Percentiles rank a stretch among this genome's conserved stretches.
Conservation (phyloP, 1,284 basidiomycete species). For the Lentinula novae-zelandiae region DNA sequence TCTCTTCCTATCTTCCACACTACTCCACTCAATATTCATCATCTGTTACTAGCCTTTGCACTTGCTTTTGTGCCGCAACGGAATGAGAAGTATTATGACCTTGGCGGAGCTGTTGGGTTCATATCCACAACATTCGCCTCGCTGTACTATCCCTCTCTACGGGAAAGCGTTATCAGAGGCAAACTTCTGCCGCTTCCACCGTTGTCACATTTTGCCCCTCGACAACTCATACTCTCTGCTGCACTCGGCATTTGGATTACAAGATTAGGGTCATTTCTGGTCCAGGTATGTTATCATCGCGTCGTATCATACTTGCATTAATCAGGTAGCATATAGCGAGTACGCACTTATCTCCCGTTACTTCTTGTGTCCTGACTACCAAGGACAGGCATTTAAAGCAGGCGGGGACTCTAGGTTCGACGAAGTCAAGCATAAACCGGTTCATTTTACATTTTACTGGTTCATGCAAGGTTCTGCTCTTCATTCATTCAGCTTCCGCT, state of each 20-base stretch:
- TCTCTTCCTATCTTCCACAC: not conserved
- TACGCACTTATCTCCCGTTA: not conserved
- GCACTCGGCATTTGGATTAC: conserved; percentile 58
- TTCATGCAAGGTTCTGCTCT: conserved; percentile 53
- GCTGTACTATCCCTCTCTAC: conserved; percentile 57
- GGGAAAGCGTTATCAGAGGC: conserved; percentile 41
- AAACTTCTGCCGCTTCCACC: conserved; percentile 35
- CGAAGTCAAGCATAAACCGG: conserved; percentile 59
- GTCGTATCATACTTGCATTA: not conserved
- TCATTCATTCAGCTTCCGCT: not conserved
- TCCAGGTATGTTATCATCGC: conserved; percentile 36
- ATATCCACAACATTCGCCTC: conserved; percentile 60
- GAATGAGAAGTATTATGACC: conserved; percentile 56
- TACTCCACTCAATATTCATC: not conserved
- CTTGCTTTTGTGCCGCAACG: conserved; percentile 53
- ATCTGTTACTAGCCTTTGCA: conserved; percentile 37
- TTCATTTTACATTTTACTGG: conserved; percentile 64
- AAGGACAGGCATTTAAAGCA: conserved; percentile 27
- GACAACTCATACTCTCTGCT: conserved; percentile 57
- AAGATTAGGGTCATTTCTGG: conserved; percentile 63
- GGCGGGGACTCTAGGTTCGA: conserved; percentile 69
- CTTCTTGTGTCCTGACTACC: not conserved
- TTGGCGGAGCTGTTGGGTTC: conserved; percentile 66
- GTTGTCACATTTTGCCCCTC: conserved; percentile 49
- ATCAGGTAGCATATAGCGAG: conserved; percentile 26